A percentile compares a stretch with the other conserved stretches of the same genome.
These are phyloP conservation scores for Cercospora sp. DNA, from an alignment of 2,329 filamentous ascomycete genomes.

Conservation along the genomic window DNA sequence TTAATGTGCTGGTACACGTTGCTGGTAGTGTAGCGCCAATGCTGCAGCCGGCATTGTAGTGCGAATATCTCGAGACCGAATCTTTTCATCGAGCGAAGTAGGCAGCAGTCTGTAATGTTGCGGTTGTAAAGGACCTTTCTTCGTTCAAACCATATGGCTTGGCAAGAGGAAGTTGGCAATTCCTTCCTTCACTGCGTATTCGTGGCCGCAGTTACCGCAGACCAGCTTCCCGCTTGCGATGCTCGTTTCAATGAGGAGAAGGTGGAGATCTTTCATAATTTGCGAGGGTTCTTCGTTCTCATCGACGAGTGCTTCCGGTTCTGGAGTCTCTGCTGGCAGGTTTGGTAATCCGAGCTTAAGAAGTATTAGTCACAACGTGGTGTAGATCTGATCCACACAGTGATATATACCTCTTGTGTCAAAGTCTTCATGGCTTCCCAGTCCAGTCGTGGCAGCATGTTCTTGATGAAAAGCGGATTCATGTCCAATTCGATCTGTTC, in stretches of 20 bases:
- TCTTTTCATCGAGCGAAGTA: background rate
- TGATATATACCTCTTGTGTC: conserved; percentile 65
- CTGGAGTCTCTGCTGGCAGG: conserved; percentile 54
- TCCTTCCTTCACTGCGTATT: conserved; percentile 92
- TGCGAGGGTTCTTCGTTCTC: conserved; percentile 66
- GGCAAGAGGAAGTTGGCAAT: conserved; percentile 95
- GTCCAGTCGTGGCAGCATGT: conserved; percentile 83
- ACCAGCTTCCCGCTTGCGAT: conserved; percentile 85
- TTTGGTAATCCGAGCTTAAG: conserved; percentile 73
- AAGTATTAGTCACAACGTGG: background rate
- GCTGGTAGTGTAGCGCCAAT: background rate
- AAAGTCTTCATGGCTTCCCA: conserved; percentile 79
- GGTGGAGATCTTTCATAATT: conserved; percentile 74
- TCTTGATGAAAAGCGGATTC: conserved; percentile 76
- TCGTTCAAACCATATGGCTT: conserved; percentile 72
- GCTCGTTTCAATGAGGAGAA: conserved; percentile 82
- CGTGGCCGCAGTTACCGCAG: conserved; percentile 87
- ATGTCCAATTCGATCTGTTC: conserved; percentile 79
- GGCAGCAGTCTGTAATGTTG: background rate
- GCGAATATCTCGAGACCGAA: background rate
- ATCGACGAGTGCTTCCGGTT: conserved; percentile 42
- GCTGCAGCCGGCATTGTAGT: background rate
- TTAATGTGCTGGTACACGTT: background rate
- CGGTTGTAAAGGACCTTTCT: background rate
- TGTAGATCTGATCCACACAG: background rate